Base-by-base conservation (phyloP, 2,329 filamentous ascomycete genomes). In the Colletotrichum sp. region DNA sequence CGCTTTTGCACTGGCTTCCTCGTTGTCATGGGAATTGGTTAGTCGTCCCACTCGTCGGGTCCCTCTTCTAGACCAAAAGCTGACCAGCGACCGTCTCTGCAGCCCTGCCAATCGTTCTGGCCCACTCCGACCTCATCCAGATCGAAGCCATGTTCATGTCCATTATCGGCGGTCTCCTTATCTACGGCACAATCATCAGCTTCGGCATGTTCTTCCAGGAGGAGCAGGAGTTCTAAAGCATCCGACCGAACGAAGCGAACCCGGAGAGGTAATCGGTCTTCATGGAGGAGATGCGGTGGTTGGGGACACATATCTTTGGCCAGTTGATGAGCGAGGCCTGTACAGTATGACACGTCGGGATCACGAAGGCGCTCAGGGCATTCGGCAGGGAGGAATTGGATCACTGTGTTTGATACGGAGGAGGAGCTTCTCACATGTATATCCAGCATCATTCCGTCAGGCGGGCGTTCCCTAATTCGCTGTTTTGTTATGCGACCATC, bases 151-250 rank as follows among this genome's bases (percentile, higher is more conserved):
- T 98, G 93, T 88, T 95, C 83, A 99, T 99, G 97, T 98, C 95
- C 69, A 94, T 99, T 80, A 87, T 96, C 69, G 97, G 97, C 32
- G 97, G 97, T 69, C 88, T 98, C 76, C 88, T 99, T 83, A 99
- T 99, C 84, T 99, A 99, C 87, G 95, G 95, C 73, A 99, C 97
- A 65, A 98, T 99, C 84, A 98, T 99, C 87, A 97, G 95, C 87
- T 99, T 99, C 86, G 94, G 95, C 79, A 95, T 98, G 93, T 99
- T 99, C 88, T 99, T 99, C 90, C 94, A 96, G 84, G 96, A 99
- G 86, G 96, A 99, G 84, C 95, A 98, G 83, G 97, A 99, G 81
- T 99, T 99, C 85, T 99, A 87, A 87, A 81, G 59, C 55, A 57
- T 24, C 15, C 28, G 36, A 30, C 12, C 9, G 36, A 30, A 21